Base-by-base conservation (phyloP, 2,329 filamentous ascomycete species). In the Fulvia fulva region DNA sequence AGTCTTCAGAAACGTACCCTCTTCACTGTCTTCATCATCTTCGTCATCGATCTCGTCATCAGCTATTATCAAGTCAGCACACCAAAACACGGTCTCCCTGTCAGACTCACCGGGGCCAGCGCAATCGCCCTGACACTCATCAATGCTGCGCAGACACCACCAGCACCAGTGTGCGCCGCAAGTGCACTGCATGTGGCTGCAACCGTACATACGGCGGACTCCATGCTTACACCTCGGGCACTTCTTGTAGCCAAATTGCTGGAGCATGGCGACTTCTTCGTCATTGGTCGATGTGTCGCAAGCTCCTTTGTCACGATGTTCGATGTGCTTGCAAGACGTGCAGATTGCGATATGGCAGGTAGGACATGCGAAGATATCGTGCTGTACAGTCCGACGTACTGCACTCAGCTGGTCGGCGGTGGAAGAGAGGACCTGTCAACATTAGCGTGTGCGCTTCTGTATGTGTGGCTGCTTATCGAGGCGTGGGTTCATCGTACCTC, bases 121-220 rank as follows among this genome's bases (percentile, higher is more conserved):
- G 8, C 68, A 61, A 16, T 70, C 67, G n/a, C 58, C 60, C 23
- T 68, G 59, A 55, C 75, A 78, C 1, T 68, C 60, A 2, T 74
- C 65, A 5, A 74, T 71, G 0, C 71, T 64, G 25, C 62, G 51
- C 34, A 70, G 56, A 55, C 80, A 83, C 7, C 64, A 62, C 73
- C 76, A 83, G 66, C 80, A 83, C 67, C 77, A 82, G 52, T 80
- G 75, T 8, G 77, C 77, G 12, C 79, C 78, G 55, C 80, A 82
- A 14, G 71, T 68, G 57, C 80, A 82, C 53, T 73, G 67, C 63
- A 82, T 76, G 51, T 80, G 77, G 32, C 67, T 66, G 63, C 80
- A 83, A 6, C 80, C 80, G 58, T 65, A 77, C 75, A 81, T 79
- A 54, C 74, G 74, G 60, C 74, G 73, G 16, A 82, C 68, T 8